phyloP scores from a whole-genome alignment of 495 filamentous ascomycete genomes.

The Penicillium waksmanii region DNA sequence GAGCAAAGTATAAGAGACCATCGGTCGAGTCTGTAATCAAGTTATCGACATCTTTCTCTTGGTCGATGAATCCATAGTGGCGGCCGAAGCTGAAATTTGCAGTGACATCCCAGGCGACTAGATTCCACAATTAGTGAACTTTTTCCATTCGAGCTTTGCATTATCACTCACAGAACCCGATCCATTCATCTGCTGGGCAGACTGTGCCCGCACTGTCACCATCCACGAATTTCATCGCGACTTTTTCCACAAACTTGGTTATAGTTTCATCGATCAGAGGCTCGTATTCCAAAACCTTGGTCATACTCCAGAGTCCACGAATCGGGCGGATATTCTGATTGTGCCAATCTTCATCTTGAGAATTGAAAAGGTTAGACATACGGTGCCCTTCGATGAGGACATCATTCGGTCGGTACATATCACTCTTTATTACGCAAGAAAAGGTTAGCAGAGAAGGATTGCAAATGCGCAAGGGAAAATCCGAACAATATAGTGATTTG shows the following conservation, averaged over 20 bases:
- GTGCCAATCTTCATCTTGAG: conserved; percentile 48
- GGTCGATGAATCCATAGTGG: conserved; percentile 46
- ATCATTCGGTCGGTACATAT: conserved; percentile 32
- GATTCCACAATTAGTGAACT: neutral
- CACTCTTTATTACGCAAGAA: conserved; percentile 21
- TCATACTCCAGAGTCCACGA: conserved; percentile 44
- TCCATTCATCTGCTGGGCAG: conserved; percentile 42
- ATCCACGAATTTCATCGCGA: conserved; percentile 25
- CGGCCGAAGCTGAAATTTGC: conserved; percentile 43
- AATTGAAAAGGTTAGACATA: conserved; percentile 43
- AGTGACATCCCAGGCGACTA: conserved; percentile 50
- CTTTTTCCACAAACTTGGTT: conserved; percentile 24
- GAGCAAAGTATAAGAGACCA: conserved; percentile 28
- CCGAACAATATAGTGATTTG: neutral
- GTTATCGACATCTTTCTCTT: conserved; percentile 40
- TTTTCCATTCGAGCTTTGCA: neutral
- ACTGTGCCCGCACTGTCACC: conserved; percentile 23
- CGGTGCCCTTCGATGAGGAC: conserved; percentile 27
- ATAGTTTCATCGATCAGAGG: conserved; percentile 35
- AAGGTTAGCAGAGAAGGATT: neutral
- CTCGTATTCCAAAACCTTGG: conserved; percentile 37
- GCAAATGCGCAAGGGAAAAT: neutral
- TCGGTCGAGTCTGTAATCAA: conserved; percentile 29
- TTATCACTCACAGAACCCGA: conserved; percentile 42
- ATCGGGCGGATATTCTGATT: conserved; percentile 32